phyloP scores from a whole-genome alignment of 2,329 filamentous ascomycete genomes.

The Conoideocrella luteorostrata region DNA sequence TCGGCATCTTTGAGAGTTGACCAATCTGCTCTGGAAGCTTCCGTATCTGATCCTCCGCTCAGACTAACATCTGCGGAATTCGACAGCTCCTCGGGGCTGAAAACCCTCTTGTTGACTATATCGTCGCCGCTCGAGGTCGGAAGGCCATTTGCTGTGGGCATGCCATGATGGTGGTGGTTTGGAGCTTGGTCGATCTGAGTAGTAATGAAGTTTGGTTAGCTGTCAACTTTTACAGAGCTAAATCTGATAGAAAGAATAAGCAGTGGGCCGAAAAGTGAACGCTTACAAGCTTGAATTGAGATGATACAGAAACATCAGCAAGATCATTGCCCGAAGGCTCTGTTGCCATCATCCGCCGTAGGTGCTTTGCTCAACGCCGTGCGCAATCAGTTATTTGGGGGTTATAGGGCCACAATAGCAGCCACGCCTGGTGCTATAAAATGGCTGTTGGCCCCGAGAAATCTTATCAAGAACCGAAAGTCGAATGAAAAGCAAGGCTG shows the following conservation, averaged over 20 bases:
- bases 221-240: neutral
- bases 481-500: too few species aligned
- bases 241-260: neutral
- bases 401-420: conserved; percentile 13
- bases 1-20: conserved; percentile 49
- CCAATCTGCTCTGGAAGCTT: conserved; percentile 56
- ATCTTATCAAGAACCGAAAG: too few species aligned
- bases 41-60: conserved; percentile 71
- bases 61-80: conserved; percentile 61
- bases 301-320: conserved; percentile 46
- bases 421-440: neutral
- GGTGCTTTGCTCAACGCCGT: conserved; percentile 18
- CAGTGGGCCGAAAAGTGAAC: neutral
- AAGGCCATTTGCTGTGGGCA: conserved; percentile 42
- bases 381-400: conserved; percentile 20
- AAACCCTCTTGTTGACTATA: conserved; percentile 51
- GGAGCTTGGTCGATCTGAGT: conserved; percentile 31
- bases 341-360: conserved; percentile 57
- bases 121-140: conserved; percentile 37
- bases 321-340: conserved; percentile 49
- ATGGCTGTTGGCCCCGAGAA: too few species aligned
- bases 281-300: conserved; percentile 38
- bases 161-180: conserved; percentile 38
- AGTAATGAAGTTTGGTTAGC: neutral
- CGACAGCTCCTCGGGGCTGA: conserved; percentile 51